A percentile compares a stretch with the other conserved stretches of the same genome.
phyloP scores from a whole-genome alignment of 1,139 yeast genomes.

The Arxiozyma slooffiae region DNA sequence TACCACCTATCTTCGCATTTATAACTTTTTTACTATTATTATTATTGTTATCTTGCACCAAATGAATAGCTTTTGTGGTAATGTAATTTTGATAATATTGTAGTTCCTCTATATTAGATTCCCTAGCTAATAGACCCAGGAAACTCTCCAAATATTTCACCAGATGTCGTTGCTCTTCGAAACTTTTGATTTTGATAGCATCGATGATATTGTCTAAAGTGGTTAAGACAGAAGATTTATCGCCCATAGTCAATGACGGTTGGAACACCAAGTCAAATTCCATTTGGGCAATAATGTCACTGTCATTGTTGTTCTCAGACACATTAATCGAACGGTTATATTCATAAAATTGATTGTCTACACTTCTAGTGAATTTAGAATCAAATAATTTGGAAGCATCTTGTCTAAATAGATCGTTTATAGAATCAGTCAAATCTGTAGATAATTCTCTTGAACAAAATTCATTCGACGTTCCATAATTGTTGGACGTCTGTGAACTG shows the following conservation, averaged over 20 bases:
- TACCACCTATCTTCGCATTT: constrained; percentile 74
- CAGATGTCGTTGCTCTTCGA: constrained; percentile 45
- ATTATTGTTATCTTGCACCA: constrained; percentile 54
- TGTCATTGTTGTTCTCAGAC: background rate
- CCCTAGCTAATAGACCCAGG: constrained; percentile 62
- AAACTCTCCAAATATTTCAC: constrained; percentile 62
- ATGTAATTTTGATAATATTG: constrained; percentile 74
- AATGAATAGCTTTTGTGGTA: constrained; percentile 75
- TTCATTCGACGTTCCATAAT: background rate
- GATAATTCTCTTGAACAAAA: background rate
- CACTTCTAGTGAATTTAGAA: background rate
- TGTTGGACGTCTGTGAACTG: background rate
- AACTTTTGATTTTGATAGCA: constrained; percentile 21
- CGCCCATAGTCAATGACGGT: constrained; percentile 1
- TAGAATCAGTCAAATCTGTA: background rate
- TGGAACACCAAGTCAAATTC: background rate
- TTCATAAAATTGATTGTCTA: background rate
- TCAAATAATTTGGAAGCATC: background rate
- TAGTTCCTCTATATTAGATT: constrained; percentile 69
- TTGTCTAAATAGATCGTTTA: background rate
- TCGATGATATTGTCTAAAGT: constrained; percentile 18
- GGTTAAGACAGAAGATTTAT: background rate
- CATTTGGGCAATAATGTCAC: background rate
- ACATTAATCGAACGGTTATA: background rate
- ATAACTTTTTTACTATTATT: background rate